phyloP scores from a whole-genome alignment of 176 grass and related monocot genomes.

The Thinopyrum elongatum region DNA sequence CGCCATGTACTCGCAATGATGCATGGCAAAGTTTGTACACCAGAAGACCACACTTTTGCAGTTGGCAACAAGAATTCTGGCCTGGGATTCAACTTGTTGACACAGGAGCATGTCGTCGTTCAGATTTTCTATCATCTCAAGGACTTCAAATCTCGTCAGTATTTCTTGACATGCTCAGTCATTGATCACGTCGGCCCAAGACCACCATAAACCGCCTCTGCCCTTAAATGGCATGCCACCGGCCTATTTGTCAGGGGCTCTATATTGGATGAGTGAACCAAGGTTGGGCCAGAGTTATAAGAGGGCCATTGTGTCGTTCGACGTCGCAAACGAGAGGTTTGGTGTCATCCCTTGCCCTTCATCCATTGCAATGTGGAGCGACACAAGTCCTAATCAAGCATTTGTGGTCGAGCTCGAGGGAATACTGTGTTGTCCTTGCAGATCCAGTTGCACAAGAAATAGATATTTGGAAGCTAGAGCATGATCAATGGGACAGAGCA shows the following conservation, averaged over 20 bases:
- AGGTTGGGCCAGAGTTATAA: background rate
- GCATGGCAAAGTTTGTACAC: background rate
- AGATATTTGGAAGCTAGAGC: background rate
- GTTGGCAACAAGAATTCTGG: slow-evolving; percentile 12
- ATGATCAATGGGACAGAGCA: background rate
- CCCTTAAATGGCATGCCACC: slow-evolving; percentile 16
- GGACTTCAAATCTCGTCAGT: background rate
- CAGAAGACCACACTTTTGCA: background rate
- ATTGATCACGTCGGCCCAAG: background rate
- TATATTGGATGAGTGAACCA: slow-evolving; percentile 28
- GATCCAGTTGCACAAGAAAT: background rate
- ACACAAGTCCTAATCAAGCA: background rate
- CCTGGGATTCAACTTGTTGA: slow-evolving; percentile 17
- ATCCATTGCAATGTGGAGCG: background rate
- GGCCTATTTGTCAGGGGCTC: background rate
- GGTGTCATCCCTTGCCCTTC: background rate
- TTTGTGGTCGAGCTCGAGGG: slow-evolving; percentile 22
- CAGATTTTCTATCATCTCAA: background rate
- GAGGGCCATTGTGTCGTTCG: background rate
- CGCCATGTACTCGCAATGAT: background rate
- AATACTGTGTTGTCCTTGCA: background rate
- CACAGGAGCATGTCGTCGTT: background rate
- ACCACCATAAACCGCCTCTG: background rate
- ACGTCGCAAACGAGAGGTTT: background rate
- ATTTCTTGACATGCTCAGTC: background rate